Evolutionary conservation across 2,329 filamentous ascomycete species (phyloP).

Genomic region (Penicillium sp.): DNA sequence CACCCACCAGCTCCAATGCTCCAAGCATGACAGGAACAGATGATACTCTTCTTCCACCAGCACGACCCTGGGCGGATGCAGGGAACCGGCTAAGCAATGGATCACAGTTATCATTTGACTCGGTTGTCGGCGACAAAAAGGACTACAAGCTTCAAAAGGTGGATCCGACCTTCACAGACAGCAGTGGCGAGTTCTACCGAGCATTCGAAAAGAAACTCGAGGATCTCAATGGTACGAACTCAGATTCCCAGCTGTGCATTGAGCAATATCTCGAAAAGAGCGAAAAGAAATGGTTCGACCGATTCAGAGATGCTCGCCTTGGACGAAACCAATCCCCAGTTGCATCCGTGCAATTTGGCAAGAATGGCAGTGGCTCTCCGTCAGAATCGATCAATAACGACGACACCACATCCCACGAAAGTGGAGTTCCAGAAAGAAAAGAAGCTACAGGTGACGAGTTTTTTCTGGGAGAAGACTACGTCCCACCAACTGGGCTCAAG

Average conservation of each 20-base stretch:
- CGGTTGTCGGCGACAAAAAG: slow-evolving; percentile 61
- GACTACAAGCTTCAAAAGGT: slow-evolving; percentile 66
- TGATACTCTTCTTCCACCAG: slow-evolving; percentile 32
- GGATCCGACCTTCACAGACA: slow-evolving; percentile 67
- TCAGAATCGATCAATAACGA: slow-evolving; percentile 45
- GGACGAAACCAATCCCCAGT: slow-evolving; percentile 49
- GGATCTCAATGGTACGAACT: slow-evolving; percentile 57
- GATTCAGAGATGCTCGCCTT: slow-evolving; percentile 60
- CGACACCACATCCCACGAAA: slow-evolving; percentile 33
- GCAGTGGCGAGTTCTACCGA: slow-evolving; percentile 61
- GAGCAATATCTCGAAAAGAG: slow-evolving; percentile 65
- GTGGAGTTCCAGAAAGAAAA: slow-evolving; percentile 34
- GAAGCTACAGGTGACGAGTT: slow-evolving; percentile 53
- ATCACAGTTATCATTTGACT: slow-evolving; percentile 56
- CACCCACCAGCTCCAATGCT: slow-evolving; percentile 25
- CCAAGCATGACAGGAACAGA: slow-evolving; percentile 33
- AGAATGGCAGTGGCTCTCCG: slow-evolving; percentile 33
- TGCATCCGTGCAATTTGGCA: slow-evolving; percentile 33
- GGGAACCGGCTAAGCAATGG: slow-evolving; percentile 40
- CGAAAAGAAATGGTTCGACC: slow-evolving; percentile 67
- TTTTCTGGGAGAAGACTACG: slow-evolving; percentile 56
- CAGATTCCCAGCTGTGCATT: slow-evolving; percentile 61
- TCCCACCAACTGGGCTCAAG: slow-evolving; percentile 56
- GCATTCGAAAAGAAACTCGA: slow-evolving; percentile 60
- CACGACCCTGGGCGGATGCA: slow-evolving; percentile 30